phyloP scores from a whole-genome alignment of 805 yeast genomes.

The Kazachstania martiniae region DNA sequence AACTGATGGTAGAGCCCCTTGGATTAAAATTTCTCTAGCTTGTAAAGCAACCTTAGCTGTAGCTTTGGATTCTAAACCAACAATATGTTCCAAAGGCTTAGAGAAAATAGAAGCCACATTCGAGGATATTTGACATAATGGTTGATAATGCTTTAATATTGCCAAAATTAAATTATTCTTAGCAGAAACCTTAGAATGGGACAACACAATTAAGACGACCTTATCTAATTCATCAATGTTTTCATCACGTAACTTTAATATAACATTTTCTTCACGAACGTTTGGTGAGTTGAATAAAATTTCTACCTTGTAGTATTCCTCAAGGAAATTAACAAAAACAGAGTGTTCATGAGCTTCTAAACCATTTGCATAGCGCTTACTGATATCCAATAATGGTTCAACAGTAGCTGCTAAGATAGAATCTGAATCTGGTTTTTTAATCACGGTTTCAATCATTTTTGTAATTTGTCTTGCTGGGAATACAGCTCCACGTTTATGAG shows the following conservation, averaged over 20 bases:
- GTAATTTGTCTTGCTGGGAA: slow-evolving; percentile 87
- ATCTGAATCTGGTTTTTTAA: slow-evolving; percentile 39
- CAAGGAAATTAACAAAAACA: slow-evolving; percentile 58
- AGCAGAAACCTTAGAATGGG: slow-evolving; percentile 89
- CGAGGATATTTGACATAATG: slow-evolving; percentile 61
- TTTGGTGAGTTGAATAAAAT: slow-evolving; percentile 64
- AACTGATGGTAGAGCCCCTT: slow-evolving; percentile 92
- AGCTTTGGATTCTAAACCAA: slow-evolving; percentile 80
- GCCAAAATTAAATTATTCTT: slow-evolving; percentile 86
- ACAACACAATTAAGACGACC: slow-evolving; percentile 65
- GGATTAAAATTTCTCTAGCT: slow-evolving; percentile 92
- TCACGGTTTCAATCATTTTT: slow-evolving; percentile 56
- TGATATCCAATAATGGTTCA: slow-evolving; percentile 65
- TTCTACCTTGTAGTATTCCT: slow-evolving; percentile 71
- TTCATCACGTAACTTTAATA: slow-evolving; percentile 79
- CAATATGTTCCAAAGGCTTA: slow-evolving; percentile 63
- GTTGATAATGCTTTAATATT: slow-evolving; percentile 71
- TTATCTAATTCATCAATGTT: slow-evolving; percentile 62
- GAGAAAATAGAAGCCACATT: slow-evolving; percentile 59
- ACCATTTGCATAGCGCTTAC: slow-evolving; percentile 62
- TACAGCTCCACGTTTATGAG: slow-evolving; percentile 55
- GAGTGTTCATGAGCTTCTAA: slow-evolving; percentile 73
- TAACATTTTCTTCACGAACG: slow-evolving; percentile 78
- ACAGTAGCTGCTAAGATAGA: slow-evolving; percentile 45
- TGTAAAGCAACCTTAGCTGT: slow-evolving; percentile 89